These are phyloP conservation scores for Durotheca rogersii DNA, from an alignment of 495 filamentous ascomycete species.

Conservation along the genomic window DNA sequence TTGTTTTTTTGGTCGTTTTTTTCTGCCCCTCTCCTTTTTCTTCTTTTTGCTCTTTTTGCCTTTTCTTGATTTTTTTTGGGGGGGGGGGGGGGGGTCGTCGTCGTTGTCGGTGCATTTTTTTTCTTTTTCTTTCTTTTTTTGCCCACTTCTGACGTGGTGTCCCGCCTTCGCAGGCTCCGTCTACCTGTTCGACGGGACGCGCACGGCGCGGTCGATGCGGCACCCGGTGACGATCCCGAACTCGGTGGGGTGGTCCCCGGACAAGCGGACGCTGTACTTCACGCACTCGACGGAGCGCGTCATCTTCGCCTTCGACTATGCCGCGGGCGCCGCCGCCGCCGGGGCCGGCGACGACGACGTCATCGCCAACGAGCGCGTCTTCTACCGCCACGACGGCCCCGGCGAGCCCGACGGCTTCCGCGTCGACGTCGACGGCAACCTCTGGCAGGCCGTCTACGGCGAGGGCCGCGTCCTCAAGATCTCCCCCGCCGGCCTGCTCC, in stretches of 20 bases:
- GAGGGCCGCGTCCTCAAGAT: conserved; percentile 68
- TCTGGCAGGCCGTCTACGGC: conserved; percentile 80
- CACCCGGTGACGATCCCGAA: conserved; percentile 76
- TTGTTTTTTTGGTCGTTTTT: too few species aligned
- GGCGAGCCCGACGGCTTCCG: conserved; percentile 74
- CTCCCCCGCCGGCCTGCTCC: conserved; percentile 60
- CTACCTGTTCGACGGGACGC: conserved; percentile 37
- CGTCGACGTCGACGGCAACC: conserved; percentile 68
- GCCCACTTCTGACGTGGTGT: too few species aligned
- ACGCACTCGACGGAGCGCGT: conserved; percentile 72
- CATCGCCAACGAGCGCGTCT: conserved; percentile 66
- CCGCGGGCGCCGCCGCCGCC: conserved; percentile 60
- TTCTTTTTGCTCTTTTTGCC: too few species aligned
- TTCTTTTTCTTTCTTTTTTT: too few species aligned
- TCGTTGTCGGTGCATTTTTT: too few species aligned
- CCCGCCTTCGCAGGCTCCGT: too few species aligned
- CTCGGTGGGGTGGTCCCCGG: conserved; percentile 70
- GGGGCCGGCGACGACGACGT: conserved; percentile 59
- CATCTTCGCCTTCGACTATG: conserved; percentile 76
- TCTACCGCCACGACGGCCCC: conserved; percentile 61
- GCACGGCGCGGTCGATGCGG: conserved; percentile 26
- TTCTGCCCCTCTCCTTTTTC: too few species aligned
- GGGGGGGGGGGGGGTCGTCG: too few species aligned
- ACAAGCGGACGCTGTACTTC: conserved; percentile 78
- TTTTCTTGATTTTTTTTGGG: too few species aligned